Evolutionary conservation across 768 basidiomycete species (phyloP).

Genomic region (Xerocomellus amylosporus): DNA sequence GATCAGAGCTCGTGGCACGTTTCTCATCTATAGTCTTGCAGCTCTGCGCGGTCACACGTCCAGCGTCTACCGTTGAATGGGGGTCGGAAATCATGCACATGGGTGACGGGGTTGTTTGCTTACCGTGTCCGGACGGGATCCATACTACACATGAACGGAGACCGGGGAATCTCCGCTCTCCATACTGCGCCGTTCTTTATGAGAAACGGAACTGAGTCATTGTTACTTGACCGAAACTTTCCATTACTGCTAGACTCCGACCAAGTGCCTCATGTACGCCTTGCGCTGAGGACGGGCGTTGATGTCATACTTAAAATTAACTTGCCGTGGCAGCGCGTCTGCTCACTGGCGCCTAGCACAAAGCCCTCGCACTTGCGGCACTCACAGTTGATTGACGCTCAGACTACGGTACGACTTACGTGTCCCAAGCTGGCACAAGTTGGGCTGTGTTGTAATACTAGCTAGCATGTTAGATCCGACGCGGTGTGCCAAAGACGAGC

Average conservation of each 20-base stretch:
- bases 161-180: constrained; percentile 6
- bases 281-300: not conserved
- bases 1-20: not conserved
- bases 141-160: not conserved
- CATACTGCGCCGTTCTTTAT: not conserved
- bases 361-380: no score
- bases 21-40: not conserved
- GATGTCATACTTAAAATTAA: not conserved
- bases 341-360: not conserved
- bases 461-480: no score
- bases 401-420: no score
- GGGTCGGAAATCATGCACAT: not conserved
- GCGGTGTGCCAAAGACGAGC: no score
- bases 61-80: not conserved
- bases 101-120: not conserved
- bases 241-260: constrained; percentile 6
- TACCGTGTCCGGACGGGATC: not conserved
- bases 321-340: not conserved
- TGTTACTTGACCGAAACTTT: constrained; percentile 3
- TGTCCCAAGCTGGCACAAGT: no score
- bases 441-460: no score
- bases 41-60: not conserved
- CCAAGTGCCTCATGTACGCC: constrained; percentile 6
- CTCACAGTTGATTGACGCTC: no score
- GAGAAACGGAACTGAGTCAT: not conserved